These are phyloP conservation scores for Corrigiola litoralis DNA, from an alignment of 179 eudicot species.

Conservation along the genomic window DNA sequence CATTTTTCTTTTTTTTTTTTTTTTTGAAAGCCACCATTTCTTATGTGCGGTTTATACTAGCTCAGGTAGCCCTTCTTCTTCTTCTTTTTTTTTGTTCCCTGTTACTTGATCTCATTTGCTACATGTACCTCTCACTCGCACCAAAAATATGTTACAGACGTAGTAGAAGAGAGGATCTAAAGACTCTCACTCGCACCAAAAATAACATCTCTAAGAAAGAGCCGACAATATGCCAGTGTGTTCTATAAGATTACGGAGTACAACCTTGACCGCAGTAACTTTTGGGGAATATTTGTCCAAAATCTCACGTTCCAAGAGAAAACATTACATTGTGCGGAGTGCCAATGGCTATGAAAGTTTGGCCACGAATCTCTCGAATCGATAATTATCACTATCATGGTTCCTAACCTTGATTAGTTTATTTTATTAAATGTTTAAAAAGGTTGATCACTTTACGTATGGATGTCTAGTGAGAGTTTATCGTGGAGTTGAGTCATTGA, in stretches of 20 bases:
- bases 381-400: not conserved
- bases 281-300: constrained; percentile 30
- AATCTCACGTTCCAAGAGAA: constrained; percentile 6
- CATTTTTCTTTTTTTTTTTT: too few relatives aligned
- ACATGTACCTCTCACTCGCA: not conserved
- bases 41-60: too few relatives aligned
- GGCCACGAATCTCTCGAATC: constrained; percentile 2
- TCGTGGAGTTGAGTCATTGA: too few relatives aligned
- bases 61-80: too few relatives aligned
- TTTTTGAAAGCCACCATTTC: too few relatives aligned
- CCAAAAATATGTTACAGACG: too few relatives aligned
- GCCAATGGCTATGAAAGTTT: constrained; percentile 9
- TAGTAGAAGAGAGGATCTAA: too few relatives aligned
- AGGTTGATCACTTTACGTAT: not conserved
- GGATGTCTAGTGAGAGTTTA: too few relatives aligned
- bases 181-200: not conserved
- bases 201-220: constrained; percentile 7
- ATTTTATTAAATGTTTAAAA: not conserved
- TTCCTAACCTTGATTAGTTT: not conserved
- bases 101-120: too few relatives aligned
- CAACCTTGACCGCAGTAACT: constrained; percentile 21
- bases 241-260: constrained; percentile 1
- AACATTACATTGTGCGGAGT: not conserved
- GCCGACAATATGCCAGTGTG: constrained; percentile 1
- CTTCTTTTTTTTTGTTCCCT: too few relatives aligned